These are phyloP conservation scores for Eremochloa ophiuroides DNA, from an alignment of 176 grass and related monocot genomes.

Conservation along the genomic window DNA sequence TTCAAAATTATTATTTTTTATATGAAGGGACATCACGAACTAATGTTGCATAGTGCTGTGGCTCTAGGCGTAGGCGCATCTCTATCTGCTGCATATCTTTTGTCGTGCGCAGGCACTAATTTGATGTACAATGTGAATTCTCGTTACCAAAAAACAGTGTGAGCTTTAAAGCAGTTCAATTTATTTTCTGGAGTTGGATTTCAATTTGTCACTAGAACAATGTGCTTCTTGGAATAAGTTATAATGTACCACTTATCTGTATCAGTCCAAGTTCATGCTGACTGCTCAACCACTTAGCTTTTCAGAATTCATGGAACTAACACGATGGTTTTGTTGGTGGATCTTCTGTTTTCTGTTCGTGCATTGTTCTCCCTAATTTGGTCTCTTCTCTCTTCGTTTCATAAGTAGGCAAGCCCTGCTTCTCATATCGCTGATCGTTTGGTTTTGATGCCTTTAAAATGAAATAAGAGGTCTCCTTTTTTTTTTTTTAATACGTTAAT, in stretches of 20 bases:
- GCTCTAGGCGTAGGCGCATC: background rate
- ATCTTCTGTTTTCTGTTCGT: background rate
- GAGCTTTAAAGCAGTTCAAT: background rate
- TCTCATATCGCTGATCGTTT: background rate
- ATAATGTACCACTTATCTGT: background rate
- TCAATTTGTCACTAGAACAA: background rate
- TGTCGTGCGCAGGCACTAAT: background rate
- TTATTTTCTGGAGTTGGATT: background rate
- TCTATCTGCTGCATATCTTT: background rate
- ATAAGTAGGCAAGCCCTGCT: background rate
- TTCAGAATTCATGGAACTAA: background rate
- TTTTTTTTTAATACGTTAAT: background rate
- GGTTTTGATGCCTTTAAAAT: background rate
- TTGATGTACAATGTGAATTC: background rate
- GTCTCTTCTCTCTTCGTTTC: background rate
- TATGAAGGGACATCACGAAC: background rate
- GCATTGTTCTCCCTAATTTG: background rate
- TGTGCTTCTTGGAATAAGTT: background rate
- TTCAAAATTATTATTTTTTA: background rate
- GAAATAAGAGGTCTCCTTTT: background rate
- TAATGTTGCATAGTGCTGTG: background rate
- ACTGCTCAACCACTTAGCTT: background rate
- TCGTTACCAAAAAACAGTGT: background rate
- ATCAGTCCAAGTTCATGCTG: background rate
- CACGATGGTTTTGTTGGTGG: background rate